A percentile compares a stretch with the other conserved stretches of the same genome.
These are phyloP conservation scores for Umbelopsis sp. DNA, from an alignment of 192 early-diverging fungal genomes.

Conservation along the genomic window DNA sequence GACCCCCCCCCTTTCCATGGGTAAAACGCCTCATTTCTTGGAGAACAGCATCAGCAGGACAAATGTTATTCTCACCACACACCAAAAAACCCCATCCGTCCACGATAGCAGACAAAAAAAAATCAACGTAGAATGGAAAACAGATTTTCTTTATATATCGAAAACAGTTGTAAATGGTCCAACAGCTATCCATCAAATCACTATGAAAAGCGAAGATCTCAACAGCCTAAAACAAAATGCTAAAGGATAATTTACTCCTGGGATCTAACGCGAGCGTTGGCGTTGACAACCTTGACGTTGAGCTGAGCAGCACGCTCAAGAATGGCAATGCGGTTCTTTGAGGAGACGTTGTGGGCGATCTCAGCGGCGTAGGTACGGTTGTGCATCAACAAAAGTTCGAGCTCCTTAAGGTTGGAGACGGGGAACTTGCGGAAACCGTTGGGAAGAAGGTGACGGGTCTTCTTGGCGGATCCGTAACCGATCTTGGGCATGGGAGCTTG, in stretches of 20 bases:
- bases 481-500: conserved; percentile 98
- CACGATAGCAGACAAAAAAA: too few species aligned
- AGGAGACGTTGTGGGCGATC: conserved; percentile 97
- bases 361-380: conserved; percentile 99
- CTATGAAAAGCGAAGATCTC: conserved; percentile 8
- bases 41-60: too few species aligned
- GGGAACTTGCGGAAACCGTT: conserved; percentile 99
- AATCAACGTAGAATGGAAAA: not conserved
- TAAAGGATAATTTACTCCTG: conserved; percentile 62
- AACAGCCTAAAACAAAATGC: conserved; percentile 19
- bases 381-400: conserved; percentile 98
- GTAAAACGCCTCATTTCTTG: too few species aligned
- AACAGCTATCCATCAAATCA: conserved; percentile 15
- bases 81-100: too few species aligned
- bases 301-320: conserved; percentile 95
- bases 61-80: too few species aligned
- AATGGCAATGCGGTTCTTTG: conserved; percentile 92
- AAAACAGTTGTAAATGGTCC: conserved; percentile 21
- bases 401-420: conserved; percentile 88
- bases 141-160: conserved; percentile 21
- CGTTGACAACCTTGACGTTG: conserved; percentile 96
- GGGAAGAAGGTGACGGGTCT: conserved; percentile 96
- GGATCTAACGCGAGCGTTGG: conserved; percentile 79
- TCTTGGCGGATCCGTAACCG: conserved; percentile 97
- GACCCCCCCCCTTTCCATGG: too few species aligned